These are phyloP conservation scores for Mercurialis annua DNA, from an alignment of 345 rosid genomes.

Conservation along the genomic window DNA sequence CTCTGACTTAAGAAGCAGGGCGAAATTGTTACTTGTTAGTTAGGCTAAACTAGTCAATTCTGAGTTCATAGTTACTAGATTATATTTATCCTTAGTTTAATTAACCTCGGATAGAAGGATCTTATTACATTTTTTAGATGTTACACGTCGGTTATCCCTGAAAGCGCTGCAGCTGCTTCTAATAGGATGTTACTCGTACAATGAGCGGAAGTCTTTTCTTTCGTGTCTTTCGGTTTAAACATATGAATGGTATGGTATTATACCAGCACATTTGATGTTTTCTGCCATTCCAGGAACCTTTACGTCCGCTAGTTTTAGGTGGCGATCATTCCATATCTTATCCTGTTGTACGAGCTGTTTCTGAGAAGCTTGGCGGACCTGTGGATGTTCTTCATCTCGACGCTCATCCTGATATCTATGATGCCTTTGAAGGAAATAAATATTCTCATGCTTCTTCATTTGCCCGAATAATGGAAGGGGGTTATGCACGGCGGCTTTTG, in stretches of 20 bases:
- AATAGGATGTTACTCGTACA: not conserved
- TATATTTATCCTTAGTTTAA: no score
- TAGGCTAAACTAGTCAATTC: not conserved
- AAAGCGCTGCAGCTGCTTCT: not conserved
- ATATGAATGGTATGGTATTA: no score
- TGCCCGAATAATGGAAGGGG: conserved; percentile 99
- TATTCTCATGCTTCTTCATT: conserved; percentile 99
- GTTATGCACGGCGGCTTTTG: conserved; percentile 79
- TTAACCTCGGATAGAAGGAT: not conserved
- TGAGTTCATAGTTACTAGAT: not conserved
- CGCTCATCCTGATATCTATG: conserved; percentile 98
- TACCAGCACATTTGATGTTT: not conserved
- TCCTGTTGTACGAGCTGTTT: conserved; percentile 90
- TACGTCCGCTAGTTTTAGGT: conserved; percentile 85
- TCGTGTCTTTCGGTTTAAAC: no score
- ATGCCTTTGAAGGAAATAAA: conserved; percentile 81
- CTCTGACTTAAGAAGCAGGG: not conserved
- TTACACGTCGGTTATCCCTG: not conserved
- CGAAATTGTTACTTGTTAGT: no score
- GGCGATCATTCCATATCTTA: conserved; percentile 95
- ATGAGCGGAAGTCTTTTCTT: not conserved
- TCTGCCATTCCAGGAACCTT: conserved; percentile 53
- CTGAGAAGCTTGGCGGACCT: conserved; percentile 96
- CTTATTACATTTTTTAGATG: not conserved
- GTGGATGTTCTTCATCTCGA: conserved; percentile 94